Evolutionary conservation across 805 yeast genomes (phyloP), one percentile per base, ranked within the genome.

Genomic region (Nakazawaea wyomingensis): DNA sequence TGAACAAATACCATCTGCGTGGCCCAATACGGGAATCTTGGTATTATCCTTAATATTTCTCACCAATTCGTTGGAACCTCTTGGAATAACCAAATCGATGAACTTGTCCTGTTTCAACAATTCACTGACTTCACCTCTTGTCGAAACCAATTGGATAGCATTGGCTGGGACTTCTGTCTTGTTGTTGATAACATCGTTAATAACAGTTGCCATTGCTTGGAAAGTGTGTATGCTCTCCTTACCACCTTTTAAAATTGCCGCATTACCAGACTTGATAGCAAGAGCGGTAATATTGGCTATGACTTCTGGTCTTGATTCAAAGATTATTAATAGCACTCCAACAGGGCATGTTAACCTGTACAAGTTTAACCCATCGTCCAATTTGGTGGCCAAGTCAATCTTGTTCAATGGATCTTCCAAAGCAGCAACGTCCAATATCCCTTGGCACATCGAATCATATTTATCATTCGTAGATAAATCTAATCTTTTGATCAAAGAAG

Each of bases 1-100:
- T 2, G 97, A 81, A 64, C 99, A 93, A 48, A 91, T 83, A 37
- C 99, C 99, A 64, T 93, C 98, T 7, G 99, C 99, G 61, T 93
- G 99, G 44, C 99, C 99, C 58, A 93, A 66, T 6, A 93, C 99
- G 4, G 99, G 98, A 54, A 93, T 95, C 60, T 88, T 88, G 19
- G 99, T 91, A 59, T 78, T 78, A 20, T 76, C 73, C 65, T 95
- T 93, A 61, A 93, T 90, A 60, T 73, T 79, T 53, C 86, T 77
- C 32, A 93, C 99, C 46, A 93, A 73, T 50, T 81, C 91, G 56
- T 93, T 93, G 22, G 96, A 86, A n/a, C 99, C 99, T 56, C 99
- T 77, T 48, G 99, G 99, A 54, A 93, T 88, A 18, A 93, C 99
- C 60, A 93, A 72, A 61, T 93, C 99, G 45, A 93, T 91, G 62